Conservation (phyloP, 139 green algal genomes). For the Chlamydomonas sphaeroides region DNA sequence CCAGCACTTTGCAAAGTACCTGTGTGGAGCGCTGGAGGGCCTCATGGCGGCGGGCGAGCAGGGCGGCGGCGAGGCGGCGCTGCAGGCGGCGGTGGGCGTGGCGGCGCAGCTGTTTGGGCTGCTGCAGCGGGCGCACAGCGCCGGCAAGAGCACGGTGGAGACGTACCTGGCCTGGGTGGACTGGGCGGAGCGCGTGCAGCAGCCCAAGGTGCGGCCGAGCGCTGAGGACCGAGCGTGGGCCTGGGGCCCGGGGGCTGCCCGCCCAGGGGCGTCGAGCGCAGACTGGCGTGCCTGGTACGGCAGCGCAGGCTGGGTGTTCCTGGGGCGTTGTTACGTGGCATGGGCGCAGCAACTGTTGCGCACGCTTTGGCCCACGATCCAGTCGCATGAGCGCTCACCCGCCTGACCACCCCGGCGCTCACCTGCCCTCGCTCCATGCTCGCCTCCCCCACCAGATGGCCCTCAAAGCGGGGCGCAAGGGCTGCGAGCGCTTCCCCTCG, state of each 20-base stretch:
- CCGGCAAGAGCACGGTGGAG: constrained; percentile 15
- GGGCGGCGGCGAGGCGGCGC: neutral
- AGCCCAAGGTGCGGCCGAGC: constrained; percentile 45
- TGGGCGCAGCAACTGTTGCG: no score
- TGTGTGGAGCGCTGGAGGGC: constrained; percentile 44
- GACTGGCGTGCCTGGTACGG: no score
- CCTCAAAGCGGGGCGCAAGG: constrained; percentile 46
- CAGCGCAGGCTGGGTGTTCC: no score
- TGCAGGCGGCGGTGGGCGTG: constrained; percentile 5
- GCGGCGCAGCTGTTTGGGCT: constrained; percentile 44
- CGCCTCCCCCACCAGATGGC: constrained; percentile 36
- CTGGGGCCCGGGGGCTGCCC: no score
- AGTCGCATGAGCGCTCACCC: no score
- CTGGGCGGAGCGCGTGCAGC: constrained; percentile 46
- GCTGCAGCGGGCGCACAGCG: constrained; percentile 25
- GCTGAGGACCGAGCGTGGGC: no score
- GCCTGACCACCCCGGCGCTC: no score
- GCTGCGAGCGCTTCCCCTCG: constrained; percentile 38
- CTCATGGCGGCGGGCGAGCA: neutral
- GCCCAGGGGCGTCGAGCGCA: no score
- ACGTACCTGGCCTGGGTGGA: constrained; percentile 51
- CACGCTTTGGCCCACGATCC: no score
- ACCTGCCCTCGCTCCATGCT: no score
- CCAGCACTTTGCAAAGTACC: constrained; percentile 50
- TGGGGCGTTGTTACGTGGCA: no score